These are phyloP conservation scores for Colletotrichum tanaceti DNA, from an alignment of 2,329 filamentous ascomycete genomes.

Conservation along the genomic window DNA sequence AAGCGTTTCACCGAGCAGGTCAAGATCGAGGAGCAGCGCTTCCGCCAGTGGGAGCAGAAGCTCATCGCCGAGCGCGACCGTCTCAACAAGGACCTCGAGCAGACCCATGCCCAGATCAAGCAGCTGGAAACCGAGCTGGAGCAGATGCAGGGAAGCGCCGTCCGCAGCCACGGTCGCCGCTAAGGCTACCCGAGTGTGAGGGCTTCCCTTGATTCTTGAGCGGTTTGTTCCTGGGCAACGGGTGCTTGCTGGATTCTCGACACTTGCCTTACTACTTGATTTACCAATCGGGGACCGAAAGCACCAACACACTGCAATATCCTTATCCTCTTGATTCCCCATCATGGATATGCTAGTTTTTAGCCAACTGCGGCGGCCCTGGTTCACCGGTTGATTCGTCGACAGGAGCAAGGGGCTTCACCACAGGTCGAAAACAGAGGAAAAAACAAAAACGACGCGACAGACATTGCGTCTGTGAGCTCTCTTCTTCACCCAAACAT, in stretches of 20 bases:
- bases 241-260: conserved; percentile 42
- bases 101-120: conserved; percentile 95
- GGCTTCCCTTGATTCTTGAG: conserved; percentile 26
- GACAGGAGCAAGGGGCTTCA: conserved; percentile 5
- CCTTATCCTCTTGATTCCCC: conserved; percentile 15
- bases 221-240: conserved; percentile 43
- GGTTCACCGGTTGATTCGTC: conserved; percentile 10
- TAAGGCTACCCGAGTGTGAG: conserved; percentile 58
- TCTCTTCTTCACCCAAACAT: conserved; percentile 39
- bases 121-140: conserved; percentile 93
- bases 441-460: conserved; percentile 5
- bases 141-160: conserved; percentile 88
- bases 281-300: conserved; percentile 23
- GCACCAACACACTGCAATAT: conserved; percentile 20
- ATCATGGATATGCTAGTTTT: conserved; percentile 34
- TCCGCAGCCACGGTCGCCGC: conserved; percentile 92
- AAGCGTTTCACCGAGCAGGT: conserved; percentile 99
- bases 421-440: neutral
- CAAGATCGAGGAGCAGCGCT: conserved; percentile 99
- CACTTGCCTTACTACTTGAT: conserved; percentile 41
- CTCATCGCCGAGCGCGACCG: conserved; percentile 98
- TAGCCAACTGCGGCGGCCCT: conserved; percentile 7
- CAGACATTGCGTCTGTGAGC: conserved; percentile 31
- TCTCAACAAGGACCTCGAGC: conserved; percentile 99
- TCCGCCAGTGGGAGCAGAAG: conserved; percentile 99